Conservation (phyloP, 768 basidiomycete species). For the Mycena capillaripes region DNA sequence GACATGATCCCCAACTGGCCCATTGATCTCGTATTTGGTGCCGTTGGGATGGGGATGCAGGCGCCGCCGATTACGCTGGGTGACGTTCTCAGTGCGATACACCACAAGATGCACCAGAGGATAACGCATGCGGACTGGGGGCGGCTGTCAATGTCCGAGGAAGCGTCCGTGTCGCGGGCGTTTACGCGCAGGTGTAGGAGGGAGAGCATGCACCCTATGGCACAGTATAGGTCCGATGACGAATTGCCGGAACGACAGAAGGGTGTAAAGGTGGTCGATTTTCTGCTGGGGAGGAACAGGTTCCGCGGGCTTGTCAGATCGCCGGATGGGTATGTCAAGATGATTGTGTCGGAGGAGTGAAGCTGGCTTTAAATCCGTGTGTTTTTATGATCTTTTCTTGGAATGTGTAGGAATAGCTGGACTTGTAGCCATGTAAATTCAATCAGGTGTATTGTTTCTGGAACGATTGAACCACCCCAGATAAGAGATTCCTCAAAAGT, state of each 20-base stretch:
- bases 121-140: conserved; percentile 59
- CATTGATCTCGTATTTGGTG: conserved; percentile 62
- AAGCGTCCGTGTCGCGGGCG: conserved; percentile 51
- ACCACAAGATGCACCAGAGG: conserved; percentile 59
- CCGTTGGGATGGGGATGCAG: conserved; percentile 41
- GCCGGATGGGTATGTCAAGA: conserved; percentile 53
- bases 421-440: neutral
- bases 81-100: conserved; percentile 70
- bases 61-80: conserved; percentile 65
- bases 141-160: conserved; percentile 45
- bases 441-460: too few species aligned
- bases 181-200: conserved; percentile 55
- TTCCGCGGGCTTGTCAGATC: conserved; percentile 64
- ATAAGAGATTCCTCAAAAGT: too few species aligned
- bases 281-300: conserved; percentile 59
- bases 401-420: neutral
- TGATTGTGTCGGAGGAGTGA: conserved; percentile 40
- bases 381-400: conserved; percentile 1
- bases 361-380: neutral
- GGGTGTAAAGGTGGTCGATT: conserved; percentile 75
- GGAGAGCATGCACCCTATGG: conserved; percentile 30
- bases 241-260: conserved; percentile 57
- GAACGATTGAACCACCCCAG: too few species aligned
- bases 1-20: conserved; percentile 74
- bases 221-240: conserved; percentile 1